Base-by-base conservation (phyloP, 164 flowering plant genomes). In the Magnolia sinica region DNA sequence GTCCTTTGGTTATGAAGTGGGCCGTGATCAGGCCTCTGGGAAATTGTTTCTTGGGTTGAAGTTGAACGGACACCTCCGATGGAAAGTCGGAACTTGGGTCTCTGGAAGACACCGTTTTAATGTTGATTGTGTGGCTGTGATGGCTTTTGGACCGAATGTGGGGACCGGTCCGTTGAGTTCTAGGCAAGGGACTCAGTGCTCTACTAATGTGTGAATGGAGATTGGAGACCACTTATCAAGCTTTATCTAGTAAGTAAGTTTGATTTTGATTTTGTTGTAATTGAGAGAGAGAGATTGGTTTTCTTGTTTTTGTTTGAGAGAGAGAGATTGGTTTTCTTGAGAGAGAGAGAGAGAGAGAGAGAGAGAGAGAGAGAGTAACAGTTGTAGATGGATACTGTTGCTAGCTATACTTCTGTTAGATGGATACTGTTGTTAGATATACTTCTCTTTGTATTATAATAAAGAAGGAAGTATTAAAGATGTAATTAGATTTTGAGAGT, bases 61-160 rank as follows among this genome's bases (percentile, higher is more conserved):
- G 81, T 70, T 86, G 50, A 82, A 81, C 27, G 96, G 96, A 2
- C 74, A 76, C 81, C 71, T 91, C 0, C 72, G 92, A 64, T 91
- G 96, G 96, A 91, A 86, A 75, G 88, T 91, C 7, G 91, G 93
- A 50, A 84, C 87, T 24, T 91, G 90, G 92, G 89, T 88, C 49
- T 91, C 96, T 2, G 84, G 92, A 1, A 73, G 73, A 4, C 85
- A 89, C 72, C 82, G 84, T 59, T 69, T 91, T 22, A 82, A 81
- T 59, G 88, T 91, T 7, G 79, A 87, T 52, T 91, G 96, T 70
- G 70, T 76, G 24, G 65, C 83, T 7, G 22, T 79, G 24, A 52
- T 81, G 79, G 59, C 22, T 65, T 77, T 74, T 19, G 78, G 77
- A 8, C 77, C 75, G 6, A 63, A 71, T 37, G 49, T 50, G 31